Evolutionary conservation across 306 rosid genomes (phyloP).

Genomic region (Macrotyloma uniflorum): DNA sequence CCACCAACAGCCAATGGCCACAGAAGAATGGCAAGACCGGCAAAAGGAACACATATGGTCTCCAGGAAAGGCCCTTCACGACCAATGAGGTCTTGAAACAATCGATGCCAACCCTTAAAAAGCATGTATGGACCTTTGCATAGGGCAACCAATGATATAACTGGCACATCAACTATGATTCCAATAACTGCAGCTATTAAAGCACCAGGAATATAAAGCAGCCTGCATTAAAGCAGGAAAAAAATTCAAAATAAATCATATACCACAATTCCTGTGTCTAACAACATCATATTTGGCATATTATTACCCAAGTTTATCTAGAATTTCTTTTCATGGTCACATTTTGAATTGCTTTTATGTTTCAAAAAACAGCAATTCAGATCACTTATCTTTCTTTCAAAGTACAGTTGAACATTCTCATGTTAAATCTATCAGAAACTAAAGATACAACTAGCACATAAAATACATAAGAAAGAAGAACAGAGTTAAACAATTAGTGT

Average conservation of each 20-base stretch:
- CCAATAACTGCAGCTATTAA: slow-evolving; percentile 71
- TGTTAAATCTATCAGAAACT: background rate
- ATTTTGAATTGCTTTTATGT: background rate
- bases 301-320: background rate
- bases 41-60: slow-evolving; percentile 96
- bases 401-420: background rate
- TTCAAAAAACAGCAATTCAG: background rate
- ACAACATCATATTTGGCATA: background rate
- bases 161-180: slow-evolving; percentile 62
- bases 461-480: slow-evolving; percentile 17
- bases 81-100: slow-evolving; percentile 96
- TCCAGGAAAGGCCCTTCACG: slow-evolving; percentile 99
- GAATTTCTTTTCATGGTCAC: slow-evolving; percentile 16
- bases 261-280: slow-evolving; percentile 3
- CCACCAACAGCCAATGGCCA: slow-evolving; percentile 97
- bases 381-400: slow-evolving; percentile 7
- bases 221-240: slow-evolving; percentile 51
- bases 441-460: background rate
- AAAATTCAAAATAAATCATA: slow-evolving; percentile 11
- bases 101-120: slow-evolving; percentile 88
- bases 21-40: slow-evolving; percentile 91
- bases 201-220: slow-evolving; percentile 81
- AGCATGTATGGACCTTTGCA: slow-evolving; percentile 89
- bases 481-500: background rate
- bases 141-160: slow-evolving; percentile 76